Percentiles rank a stretch among this genome's conserved stretches.
These are phyloP conservation scores for Saprolegnia parasitica DNA, from an alignment of 352 stramenopile genomes.

Conservation along the genomic window DNA sequence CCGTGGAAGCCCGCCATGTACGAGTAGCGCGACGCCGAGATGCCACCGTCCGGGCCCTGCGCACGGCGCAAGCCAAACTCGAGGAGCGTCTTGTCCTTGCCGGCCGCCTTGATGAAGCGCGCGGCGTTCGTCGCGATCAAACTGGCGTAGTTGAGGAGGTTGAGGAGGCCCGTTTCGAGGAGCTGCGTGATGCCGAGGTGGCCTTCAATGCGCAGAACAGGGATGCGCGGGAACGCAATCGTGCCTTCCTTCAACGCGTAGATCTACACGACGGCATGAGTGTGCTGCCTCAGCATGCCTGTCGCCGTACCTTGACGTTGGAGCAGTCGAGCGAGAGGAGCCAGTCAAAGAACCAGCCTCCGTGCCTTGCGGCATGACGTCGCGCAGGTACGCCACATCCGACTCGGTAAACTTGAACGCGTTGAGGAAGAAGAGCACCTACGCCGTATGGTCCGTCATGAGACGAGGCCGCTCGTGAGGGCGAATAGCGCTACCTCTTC, in stretches of 20 bases:
- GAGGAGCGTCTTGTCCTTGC: conserved; percentile 76
- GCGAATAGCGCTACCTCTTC: conserved; percentile 53
- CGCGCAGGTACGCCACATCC: conserved; percentile 94
- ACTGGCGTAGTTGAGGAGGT: conserved; percentile 97
- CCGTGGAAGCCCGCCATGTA: conserved; percentile 98
- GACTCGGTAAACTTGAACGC: conserved; percentile 90
- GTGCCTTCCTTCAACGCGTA: conserved; percentile 78
- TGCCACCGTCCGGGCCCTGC: conserved; percentile 96
- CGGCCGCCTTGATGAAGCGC: conserved; percentile 92
- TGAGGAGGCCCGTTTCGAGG: conserved; percentile 97
- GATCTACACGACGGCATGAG: conserved; percentile 10
- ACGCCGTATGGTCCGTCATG: not conserved
- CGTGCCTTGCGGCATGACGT: conserved; percentile 69
- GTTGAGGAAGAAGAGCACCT: conserved; percentile 89
- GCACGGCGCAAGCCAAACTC: conserved; percentile 93
- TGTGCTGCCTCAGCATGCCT: not conserved
- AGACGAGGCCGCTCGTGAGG: conserved; percentile 9
- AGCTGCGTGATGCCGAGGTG: conserved; percentile 94
- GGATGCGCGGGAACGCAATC: conserved; percentile 95
- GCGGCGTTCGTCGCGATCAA: conserved; percentile 98
- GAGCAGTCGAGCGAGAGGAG: conserved; percentile 91
- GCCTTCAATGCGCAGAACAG: conserved; percentile 90
- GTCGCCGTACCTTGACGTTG: conserved; percentile 86
- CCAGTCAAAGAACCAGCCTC: conserved; percentile 96
- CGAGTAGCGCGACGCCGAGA: conserved; percentile 95